Evolutionary conservation across 2,329 filamentous ascomycete genomes (phyloP).

Genomic region (Colletotrichum lentis): DNA sequence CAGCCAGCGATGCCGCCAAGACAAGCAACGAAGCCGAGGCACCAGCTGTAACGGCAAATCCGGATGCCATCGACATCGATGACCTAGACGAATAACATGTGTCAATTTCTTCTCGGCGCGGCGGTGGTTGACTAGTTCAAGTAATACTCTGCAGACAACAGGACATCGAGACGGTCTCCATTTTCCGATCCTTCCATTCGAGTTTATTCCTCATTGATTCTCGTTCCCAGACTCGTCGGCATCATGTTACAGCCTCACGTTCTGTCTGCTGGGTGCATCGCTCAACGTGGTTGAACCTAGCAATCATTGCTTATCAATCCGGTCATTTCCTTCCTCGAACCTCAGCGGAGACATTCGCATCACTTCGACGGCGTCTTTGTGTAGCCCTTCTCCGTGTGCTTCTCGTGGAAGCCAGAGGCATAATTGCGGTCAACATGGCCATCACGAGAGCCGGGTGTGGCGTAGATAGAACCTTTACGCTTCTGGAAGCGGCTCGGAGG

Average conservation of each 20-base stretch:
- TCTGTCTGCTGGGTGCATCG: not conserved
- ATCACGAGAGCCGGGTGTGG: slow-evolving; percentile 70
- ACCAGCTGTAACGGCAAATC: slow-evolving; percentile 68
- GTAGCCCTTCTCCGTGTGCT: slow-evolving; percentile 61
- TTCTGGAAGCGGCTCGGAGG: slow-evolving; percentile 74
- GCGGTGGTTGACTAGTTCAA: slow-evolving; percentile 18
- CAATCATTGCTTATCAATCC: not conserved
- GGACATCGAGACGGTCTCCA: not conserved
- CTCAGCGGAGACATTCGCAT: not conserved
- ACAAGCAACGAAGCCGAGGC: slow-evolving; percentile 58
- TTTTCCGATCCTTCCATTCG: slow-evolving; percentile 1
- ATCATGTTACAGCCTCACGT: not conserved
- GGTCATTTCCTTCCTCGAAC: not conserved
- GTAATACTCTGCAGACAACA: slow-evolving; percentile 29
- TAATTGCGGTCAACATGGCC: slow-evolving; percentile 69
- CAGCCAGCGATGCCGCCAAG: slow-evolving; percentile 78
- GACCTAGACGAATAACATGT: slow-evolving; percentile 68
- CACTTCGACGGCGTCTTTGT: slow-evolving; percentile 45
- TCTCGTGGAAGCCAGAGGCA: slow-evolving; percentile 68
- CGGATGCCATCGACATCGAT: slow-evolving; percentile 86
- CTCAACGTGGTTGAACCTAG: not conserved
- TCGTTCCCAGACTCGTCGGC: not conserved
- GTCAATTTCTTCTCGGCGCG: slow-evolving; percentile 16
- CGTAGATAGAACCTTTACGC: slow-evolving; percentile 73
- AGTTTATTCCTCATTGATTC: slow-evolving; percentile 3